Conservation (phyloP, 2,329 filamentous ascomycete species). For the Epichloe scottii region DNA sequence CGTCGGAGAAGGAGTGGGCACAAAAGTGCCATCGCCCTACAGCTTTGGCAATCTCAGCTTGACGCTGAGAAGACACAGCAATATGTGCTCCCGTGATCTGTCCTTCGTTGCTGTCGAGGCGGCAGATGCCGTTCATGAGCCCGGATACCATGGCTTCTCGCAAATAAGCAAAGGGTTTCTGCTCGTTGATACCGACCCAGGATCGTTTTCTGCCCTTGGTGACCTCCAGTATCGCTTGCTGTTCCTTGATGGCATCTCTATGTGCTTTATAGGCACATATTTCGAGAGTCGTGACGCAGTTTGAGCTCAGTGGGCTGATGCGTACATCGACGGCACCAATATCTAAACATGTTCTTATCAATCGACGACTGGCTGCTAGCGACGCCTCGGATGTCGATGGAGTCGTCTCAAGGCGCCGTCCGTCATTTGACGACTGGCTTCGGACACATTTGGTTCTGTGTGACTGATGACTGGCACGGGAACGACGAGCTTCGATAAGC, state of each 20-base stretch:
- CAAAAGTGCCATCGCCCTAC: constrained; percentile 79
- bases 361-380: constrained; percentile 21
- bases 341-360: constrained; percentile 65
- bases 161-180: constrained; percentile 79
- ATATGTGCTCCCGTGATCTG: constrained; percentile 53
- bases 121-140: constrained; percentile 82
- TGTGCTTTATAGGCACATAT: constrained; percentile 76
- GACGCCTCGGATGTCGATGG: constrained; percentile 13
- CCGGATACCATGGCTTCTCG: constrained; percentile 88
- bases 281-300: constrained; percentile 62
- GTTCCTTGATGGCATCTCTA: constrained; percentile 62
- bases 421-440: constrained; percentile 21
- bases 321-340: constrained; percentile 80
- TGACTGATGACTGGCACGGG: constrained; percentile 41
- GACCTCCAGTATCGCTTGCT: constrained; percentile 57
- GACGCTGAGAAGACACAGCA: constrained; percentile 52
- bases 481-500: constrained; percentile 42
- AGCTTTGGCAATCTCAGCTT: constrained; percentile 51
- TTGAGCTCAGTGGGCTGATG: constrained; percentile 61
- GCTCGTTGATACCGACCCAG: constrained; percentile 79
- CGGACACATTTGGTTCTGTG: constrained; percentile 16
- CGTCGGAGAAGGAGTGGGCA: constrained; percentile 78
- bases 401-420: constrained; percentile 26
- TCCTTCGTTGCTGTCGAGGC: constrained; percentile 50
- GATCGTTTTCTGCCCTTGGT: constrained; percentile 72